A percentile compares a stretch with the other conserved stretches of the same genome.
Conservation (phyloP, 805 yeast genomes). For the Schizosaccharomyces osmophilus region DNA sequence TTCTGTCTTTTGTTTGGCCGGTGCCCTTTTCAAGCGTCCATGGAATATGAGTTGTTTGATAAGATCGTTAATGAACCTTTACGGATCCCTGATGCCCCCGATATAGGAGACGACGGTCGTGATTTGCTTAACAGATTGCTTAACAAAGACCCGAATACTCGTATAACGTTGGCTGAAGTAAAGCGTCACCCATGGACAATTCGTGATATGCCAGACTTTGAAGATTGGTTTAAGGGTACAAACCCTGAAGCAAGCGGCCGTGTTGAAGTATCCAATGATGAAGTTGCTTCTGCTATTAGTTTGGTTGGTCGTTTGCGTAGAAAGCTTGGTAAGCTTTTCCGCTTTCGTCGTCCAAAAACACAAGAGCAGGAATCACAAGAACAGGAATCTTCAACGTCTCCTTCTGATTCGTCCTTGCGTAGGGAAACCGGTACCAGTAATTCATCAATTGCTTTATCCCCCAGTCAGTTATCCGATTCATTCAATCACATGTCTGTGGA, state of each 20-base stretch:
- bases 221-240: background rate
- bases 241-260: background rate
- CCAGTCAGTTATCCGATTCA: background rate
- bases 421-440: background rate
- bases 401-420: background rate
- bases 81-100: conserved; percentile 26
- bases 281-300: conserved; percentile 46
- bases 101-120: conserved; percentile 12
- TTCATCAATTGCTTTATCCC: background rate
- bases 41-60: conserved; percentile 65
- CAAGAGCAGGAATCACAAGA: background rate
- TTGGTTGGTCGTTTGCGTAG: background rate
- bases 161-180: conserved; percentile 48
- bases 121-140: conserved; percentile 40
- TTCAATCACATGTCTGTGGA: background rate
- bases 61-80: conserved; percentile 44
- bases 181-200: conserved; percentile 51
- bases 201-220: conserved; percentile 17
- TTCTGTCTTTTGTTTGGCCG: conserved; percentile 71
- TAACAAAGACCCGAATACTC: conserved; percentile 38
- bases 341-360: background rate
- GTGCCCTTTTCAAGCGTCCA: conserved; percentile 70
- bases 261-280: conserved; percentile 37
- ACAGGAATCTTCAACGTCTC: background rate
- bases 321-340: background rate